Evolutionary conservation across 495 filamentous ascomycete genomes (phyloP).

Genomic region (Neurospora pannonica): DNA sequence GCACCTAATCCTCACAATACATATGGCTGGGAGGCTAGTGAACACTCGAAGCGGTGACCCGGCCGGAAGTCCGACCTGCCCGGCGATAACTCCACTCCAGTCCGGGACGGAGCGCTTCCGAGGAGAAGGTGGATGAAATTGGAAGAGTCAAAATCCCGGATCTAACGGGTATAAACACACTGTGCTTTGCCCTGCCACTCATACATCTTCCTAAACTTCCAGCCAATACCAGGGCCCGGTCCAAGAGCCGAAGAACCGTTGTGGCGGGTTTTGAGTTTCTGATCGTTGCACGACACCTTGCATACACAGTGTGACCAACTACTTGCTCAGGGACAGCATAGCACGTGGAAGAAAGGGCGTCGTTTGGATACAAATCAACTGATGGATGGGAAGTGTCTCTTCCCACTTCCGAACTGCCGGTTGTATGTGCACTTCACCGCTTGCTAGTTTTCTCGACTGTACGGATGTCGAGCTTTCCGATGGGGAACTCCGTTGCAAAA

Average conservation of each 20-base stretch:
- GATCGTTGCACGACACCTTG: background rate
- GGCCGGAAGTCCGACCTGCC: background rate
- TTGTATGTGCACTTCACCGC: background rate
- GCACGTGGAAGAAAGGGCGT: background rate
- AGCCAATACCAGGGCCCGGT: background rate
- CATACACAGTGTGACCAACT: background rate
- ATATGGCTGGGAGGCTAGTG: background rate
- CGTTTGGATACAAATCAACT: too few relatives aligned
- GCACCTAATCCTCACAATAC: background rate
- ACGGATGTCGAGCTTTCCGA: background rate
- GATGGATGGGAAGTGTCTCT: background rate
- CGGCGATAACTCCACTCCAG: background rate
- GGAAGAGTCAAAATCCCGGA: too few relatives aligned
- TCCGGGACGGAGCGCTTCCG: background rate
- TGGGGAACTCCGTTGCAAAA: background rate
- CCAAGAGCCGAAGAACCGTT: background rate
- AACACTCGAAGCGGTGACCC: background rate
- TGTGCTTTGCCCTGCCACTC: background rate
- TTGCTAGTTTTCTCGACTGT: background rate
- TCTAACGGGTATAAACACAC: background rate
- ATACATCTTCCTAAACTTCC: background rate
- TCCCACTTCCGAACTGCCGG: background rate
- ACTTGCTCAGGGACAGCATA: background rate
- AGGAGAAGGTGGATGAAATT: background rate
- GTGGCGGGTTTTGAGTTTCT: background rate